These are phyloP conservation scores for Marvania coccoides DNA, from an alignment of 139 green algal species.

Conservation along the genomic window DNA sequence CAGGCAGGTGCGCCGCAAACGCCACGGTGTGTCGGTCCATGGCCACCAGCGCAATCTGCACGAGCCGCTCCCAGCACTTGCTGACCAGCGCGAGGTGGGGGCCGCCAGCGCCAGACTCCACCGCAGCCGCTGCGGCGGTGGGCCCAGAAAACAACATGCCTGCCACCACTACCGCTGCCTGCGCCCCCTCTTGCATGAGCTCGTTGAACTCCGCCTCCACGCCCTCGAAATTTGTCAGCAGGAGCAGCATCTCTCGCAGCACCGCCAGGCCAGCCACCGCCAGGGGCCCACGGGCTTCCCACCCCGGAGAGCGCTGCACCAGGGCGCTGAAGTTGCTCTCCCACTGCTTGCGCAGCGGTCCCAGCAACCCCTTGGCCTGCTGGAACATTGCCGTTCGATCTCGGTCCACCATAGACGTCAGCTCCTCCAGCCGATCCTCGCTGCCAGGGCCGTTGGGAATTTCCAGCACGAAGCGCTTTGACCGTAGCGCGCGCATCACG, in stretches of 20 bases:
- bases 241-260: slow-evolving; percentile 41
- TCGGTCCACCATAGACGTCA: not conserved
- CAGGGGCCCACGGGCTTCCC: slow-evolving; percentile 33
- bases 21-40: slow-evolving; percentile 27
- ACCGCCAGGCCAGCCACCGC: slow-evolving; percentile 29
- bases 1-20: slow-evolving; percentile 47
- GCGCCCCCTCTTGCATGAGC: not conserved
- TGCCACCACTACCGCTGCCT: not conserved
- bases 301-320: slow-evolving; percentile 3
- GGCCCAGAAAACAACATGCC: not conserved
- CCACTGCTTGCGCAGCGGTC: slow-evolving; percentile 35
- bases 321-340: slow-evolving; percentile 12
- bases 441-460: not conserved
- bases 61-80: slow-evolving; percentile 31
- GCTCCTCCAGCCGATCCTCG: not conserved
- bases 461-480: slow-evolving; percentile 69
- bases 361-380: slow-evolving; percentile 31
- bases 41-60: slow-evolving; percentile 25
- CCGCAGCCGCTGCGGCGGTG: not conserved
- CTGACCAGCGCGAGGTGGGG: slow-evolving; percentile 2
- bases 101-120: not conserved
- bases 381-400: not conserved
- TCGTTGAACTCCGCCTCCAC: not conserved
- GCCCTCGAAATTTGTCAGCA: slow-evolving; percentile 18
- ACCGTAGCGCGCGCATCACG: slow-evolving; percentile 50